phyloP scores from a whole-genome alignment of 441 rosid species.

The Manihot esculenta region DNA sequence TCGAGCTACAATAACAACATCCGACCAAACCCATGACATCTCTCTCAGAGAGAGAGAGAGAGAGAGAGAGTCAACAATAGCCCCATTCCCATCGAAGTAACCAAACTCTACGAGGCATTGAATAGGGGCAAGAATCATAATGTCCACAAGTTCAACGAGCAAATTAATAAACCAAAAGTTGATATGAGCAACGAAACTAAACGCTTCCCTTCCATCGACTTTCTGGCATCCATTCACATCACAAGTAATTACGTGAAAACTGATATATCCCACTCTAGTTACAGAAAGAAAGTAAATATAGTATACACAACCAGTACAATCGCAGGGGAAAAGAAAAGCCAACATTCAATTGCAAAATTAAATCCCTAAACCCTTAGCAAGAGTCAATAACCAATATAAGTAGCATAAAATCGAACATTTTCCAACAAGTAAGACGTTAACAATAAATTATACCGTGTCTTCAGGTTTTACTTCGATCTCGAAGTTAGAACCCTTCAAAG shows the following conservation, averaged over 20 bases:
- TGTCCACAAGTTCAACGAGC: not conserved
- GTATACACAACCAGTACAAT: not conserved
- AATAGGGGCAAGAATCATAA: not conserved
- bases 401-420: not conserved
- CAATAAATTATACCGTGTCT: slow-evolving; percentile 47
- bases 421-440: not conserved
- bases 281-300: not conserved
- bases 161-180: not conserved
- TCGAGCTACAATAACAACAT: not conserved
- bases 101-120: not conserved
- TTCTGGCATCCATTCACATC: not conserved
- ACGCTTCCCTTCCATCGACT: not conserved
- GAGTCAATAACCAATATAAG: not conserved
- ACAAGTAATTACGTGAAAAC: not conserved
- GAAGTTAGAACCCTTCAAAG: slow-evolving; percentile 74
- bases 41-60: not conserved
- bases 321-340: not conserved
- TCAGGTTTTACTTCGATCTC: slow-evolving; percentile 71
- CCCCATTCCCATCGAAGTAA: not conserved
- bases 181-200: not conserved
- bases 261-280: not conserved
- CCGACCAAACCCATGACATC: not conserved
- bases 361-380: not conserved
- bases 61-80: not conserved
- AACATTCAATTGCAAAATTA: not conserved